Conservation (phyloP, 1,139 yeast species). For the Zygosaccharomyces sapae region DNA sequence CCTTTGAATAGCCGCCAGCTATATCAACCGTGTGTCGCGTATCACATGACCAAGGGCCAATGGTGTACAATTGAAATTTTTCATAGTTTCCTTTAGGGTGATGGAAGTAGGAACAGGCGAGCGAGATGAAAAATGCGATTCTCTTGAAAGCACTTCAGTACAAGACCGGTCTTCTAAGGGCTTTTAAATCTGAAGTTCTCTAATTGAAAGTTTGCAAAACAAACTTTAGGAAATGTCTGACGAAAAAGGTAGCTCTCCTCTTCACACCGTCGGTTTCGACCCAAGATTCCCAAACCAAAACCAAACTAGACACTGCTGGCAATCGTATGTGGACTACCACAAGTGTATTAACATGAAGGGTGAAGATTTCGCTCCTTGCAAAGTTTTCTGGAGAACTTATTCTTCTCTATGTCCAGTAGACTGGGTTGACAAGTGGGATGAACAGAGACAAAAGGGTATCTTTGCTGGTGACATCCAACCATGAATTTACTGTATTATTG, state of each 20-base stretch:
- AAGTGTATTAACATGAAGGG: slow-evolving; percentile 96
- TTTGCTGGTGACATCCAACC: slow-evolving; percentile 60
- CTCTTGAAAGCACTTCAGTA: not conserved
- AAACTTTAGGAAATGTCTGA: slow-evolving; percentile 8
- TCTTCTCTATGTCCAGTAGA: slow-evolving; percentile 86
- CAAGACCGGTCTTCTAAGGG: not conserved
- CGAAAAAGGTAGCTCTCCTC: slow-evolving; percentile 27
- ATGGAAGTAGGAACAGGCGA: not conserved
- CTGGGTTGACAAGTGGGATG: slow-evolving; percentile 96
- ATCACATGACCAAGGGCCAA: slow-evolving; percentile 5
- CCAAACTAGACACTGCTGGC: slow-evolving; percentile 98
- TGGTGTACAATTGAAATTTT: slow-evolving; percentile 5
- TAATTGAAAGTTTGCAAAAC: not conserved
- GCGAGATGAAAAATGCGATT: not conserved
- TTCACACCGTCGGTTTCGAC: slow-evolving; percentile 83
- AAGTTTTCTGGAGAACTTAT: slow-evolving; percentile 88
- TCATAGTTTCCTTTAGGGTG: not conserved
- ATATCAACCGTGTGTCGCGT: not conserved
- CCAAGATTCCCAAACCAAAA: slow-evolving; percentile 95
- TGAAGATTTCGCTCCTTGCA: slow-evolving; percentile 97
- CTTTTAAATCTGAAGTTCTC: not conserved
- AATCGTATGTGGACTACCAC: slow-evolving; percentile 95
- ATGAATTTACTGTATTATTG: slow-evolving; percentile 13
- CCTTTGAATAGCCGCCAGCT: not conserved
- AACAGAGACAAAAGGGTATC: slow-evolving; percentile 73